phyloP scores from a whole-genome alignment of 208 protist species.

The Acanthamoeba triangularis region DNA sequence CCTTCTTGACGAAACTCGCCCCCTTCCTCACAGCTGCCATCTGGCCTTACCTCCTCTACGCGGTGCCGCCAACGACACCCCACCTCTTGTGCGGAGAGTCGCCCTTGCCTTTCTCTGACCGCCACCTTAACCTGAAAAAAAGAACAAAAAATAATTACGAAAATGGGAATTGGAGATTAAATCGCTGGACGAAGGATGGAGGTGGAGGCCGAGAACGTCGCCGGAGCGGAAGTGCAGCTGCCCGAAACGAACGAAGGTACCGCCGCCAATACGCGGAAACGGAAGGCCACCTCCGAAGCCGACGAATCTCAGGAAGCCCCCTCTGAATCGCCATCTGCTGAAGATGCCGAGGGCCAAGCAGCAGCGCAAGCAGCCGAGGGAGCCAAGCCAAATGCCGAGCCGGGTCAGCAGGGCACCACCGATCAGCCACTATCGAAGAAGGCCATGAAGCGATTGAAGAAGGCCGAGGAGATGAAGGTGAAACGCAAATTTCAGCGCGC shows the following conservation, averaged over 20 bases:
- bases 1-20: neutral
- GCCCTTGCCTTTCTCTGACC: neutral
- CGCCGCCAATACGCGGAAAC: neutral
- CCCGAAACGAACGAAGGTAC: neutral
- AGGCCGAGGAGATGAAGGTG: conserved; percentile 51
- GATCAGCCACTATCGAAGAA: conserved; percentile 12
- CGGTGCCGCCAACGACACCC: neutral
- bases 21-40: neutral
- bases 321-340: neutral
- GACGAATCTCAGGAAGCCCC: neutral
- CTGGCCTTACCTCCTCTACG: neutral
- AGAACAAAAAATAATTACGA: neutral
- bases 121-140: neutral
- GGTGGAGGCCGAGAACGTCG: neutral
- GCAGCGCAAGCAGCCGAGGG: neutral
- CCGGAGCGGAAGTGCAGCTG: conserved; percentile 31
- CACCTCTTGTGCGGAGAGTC: too few relatives aligned
- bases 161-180: neutral
- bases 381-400: neutral
- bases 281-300: neutral
- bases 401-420: neutral
- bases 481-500: conserved; percentile 54
- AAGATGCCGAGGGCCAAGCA: too few relatives aligned
- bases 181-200: neutral
- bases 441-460: conserved; percentile 39